phyloP scores from a whole-genome alignment of 306 rosid species.

The Prinsepia uniflora region DNA sequence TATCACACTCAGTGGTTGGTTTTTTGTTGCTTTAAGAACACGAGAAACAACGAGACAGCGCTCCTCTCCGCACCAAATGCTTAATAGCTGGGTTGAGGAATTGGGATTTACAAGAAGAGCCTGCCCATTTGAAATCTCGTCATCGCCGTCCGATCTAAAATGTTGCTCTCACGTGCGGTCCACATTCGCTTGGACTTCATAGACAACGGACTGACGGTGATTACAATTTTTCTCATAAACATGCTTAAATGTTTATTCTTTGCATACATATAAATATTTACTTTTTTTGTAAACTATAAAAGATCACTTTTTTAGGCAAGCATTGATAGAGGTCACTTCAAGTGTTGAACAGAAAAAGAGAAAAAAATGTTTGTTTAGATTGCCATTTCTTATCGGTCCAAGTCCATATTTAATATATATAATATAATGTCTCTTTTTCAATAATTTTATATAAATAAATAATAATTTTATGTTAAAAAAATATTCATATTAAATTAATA shows the following conservation, averaged over 20 bases:
- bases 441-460: too few species aligned
- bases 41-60: constrained; percentile 12
- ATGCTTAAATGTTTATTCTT: background rate
- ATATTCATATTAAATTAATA: too few species aligned
- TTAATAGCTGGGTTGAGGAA: too few species aligned
- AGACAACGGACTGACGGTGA: constrained; percentile 10
- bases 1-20: constrained; percentile 11
- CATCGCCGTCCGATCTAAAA: constrained; percentile 24
- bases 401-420: too few species aligned
- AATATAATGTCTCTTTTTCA: too few species aligned
- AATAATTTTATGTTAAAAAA: too few species aligned
- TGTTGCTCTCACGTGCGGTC: background rate
- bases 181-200: constrained; percentile 13
- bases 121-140: background rate
- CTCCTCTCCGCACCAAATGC: background rate
- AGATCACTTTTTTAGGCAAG: background rate
- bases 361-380: too few species aligned
- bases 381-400: too few species aligned
- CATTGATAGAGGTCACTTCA: too few species aligned
- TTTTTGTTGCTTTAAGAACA: constrained; percentile 19
- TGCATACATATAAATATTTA: too few species aligned
- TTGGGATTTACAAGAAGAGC: constrained; percentile 25
- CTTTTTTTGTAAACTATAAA: background rate
- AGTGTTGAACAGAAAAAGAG: too few species aligned
- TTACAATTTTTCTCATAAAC: background rate